Conservation (phyloP, 495 filamentous ascomycete genomes). For the Platismatia glauca region DNA sequence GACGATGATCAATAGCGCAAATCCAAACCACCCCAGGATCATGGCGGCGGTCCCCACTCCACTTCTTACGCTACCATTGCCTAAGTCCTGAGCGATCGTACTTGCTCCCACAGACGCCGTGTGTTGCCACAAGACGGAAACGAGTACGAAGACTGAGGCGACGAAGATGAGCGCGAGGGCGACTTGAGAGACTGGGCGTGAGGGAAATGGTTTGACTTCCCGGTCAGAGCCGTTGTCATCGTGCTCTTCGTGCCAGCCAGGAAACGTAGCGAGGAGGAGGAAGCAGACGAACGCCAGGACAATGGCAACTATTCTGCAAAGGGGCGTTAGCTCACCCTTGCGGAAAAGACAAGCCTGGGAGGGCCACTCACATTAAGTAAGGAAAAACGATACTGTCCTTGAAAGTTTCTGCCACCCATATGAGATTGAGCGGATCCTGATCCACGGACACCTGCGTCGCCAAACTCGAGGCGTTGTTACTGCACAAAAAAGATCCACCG, state of each 20-base stretch:
- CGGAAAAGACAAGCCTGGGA: background rate
- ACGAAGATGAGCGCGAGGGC: slow-evolving; percentile 61
- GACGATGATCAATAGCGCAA: slow-evolving; percentile 81
- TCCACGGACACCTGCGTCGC: slow-evolving; percentile 54
- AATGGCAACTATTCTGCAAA: slow-evolving; percentile 54
- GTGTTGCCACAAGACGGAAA: slow-evolving; percentile 66
- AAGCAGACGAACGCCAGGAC: slow-evolving; percentile 63
- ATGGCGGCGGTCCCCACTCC: slow-evolving; percentile 89
- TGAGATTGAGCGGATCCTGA: slow-evolving; percentile 61
- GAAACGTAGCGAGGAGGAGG: slow-evolving; percentile 62
- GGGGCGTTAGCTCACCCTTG: background rate
- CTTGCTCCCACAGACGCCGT: slow-evolving; percentile 90
- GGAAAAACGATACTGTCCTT: slow-evolving; percentile 64
- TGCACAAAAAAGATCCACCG: slow-evolving; percentile 55
- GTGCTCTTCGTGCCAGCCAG: slow-evolving; percentile 61
- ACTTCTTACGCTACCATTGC: slow-evolving; percentile 82
- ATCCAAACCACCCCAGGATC: slow-evolving; percentile 96
- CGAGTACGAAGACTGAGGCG: slow-evolving; percentile 59
- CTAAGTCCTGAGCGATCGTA: slow-evolving; percentile 86
- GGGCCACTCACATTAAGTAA: slow-evolving; percentile 44
- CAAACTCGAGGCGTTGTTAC: slow-evolving; percentile 56
- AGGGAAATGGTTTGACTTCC: slow-evolving; percentile 63
- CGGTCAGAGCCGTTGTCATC: slow-evolving; percentile 45
- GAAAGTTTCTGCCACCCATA: slow-evolving; percentile 65
- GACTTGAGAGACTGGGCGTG: slow-evolving; percentile 56